Evolutionary conservation across 257 asterid genomes (phyloP).

Genomic region (Solanum megistacrolobum): DNA sequence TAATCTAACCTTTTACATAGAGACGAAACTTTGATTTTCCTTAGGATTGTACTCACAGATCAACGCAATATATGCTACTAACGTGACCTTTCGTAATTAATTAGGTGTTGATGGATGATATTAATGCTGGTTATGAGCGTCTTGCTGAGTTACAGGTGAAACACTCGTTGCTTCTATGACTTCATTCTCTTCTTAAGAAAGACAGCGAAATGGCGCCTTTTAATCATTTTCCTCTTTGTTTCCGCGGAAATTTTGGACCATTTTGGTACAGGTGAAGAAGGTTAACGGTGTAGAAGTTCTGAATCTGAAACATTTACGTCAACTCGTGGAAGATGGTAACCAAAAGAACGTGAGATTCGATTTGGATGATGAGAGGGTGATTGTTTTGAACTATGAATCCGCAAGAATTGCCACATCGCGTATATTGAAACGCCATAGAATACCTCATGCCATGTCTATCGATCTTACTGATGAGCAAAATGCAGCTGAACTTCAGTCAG

Average conservation of each 20-base stretch:
- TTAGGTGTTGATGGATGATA: conserved; percentile 87
- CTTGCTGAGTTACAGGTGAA: conserved; percentile 90
- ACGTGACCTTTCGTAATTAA: not conserved
- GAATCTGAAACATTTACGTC: conserved; percentile 70
- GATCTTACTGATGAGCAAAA: conserved; percentile 53
- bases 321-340: conserved; percentile 66
- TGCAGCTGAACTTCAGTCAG: conserved; percentile 21
- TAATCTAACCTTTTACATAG: not conserved
- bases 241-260: not conserved
- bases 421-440: conserved; percentile 72
- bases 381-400: conserved; percentile 52
- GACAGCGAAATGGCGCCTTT: not conserved
- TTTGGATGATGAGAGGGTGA: conserved; percentile 86
- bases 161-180: not conserved
- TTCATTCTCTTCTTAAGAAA: not conserved
- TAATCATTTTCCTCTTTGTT: not conserved
- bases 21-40: not conserved
- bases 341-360: conserved; percentile 59
- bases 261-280: conserved; percentile 65
- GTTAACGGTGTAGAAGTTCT: conserved; percentile 65
- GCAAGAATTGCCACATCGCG: conserved; percentile 79
- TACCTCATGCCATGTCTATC: conserved; percentile 57
- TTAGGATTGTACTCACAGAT: not conserved
- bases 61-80: not conserved
- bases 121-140: conserved; percentile 92